Conservation (phyloP, 2,329 filamentous ascomycete species). For the Mycogone perniciosa region DNA sequence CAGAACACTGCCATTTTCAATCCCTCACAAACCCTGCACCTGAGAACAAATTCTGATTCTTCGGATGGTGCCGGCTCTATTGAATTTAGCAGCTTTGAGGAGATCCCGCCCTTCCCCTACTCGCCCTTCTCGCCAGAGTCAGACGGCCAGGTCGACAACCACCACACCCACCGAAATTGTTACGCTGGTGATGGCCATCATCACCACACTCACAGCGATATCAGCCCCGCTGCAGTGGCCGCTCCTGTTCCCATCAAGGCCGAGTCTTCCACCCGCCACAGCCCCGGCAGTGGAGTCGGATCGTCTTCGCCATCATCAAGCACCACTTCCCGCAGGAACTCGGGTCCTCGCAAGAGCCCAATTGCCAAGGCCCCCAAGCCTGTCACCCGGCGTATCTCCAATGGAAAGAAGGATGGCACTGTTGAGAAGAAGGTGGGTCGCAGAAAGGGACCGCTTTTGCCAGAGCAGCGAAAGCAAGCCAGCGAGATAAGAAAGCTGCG, state of each 20-base stretch:
- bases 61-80: conserved; percentile 63
- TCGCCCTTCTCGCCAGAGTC: conserved; percentile 80
- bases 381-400: conserved; percentile 71
- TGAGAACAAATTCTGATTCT: conserved; percentile 80
- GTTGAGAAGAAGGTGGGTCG: conserved; percentile 89
- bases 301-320: conserved; percentile 56
- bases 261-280: conserved; percentile 42
- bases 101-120: conserved; percentile 63
- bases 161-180: conserved; percentile 53
- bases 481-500: conserved; percentile 94
- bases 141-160: conserved; percentile 61
- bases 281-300: conserved; percentile 55
- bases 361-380: conserved; percentile 76
- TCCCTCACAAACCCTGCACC: conserved; percentile 81
- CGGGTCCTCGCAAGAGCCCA: conserved; percentile 67
- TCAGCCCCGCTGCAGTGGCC: conserved; percentile 63
- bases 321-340: conserved; percentile 56
- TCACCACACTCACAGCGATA: conserved; percentile 43
- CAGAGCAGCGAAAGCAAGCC: conserved; percentile 92
- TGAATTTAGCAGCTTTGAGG: conserved; percentile 74
- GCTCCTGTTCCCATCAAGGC: conserved; percentile 65
- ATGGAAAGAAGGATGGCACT: conserved; percentile 70
- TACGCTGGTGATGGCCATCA: conserved; percentile 51
- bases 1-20: conserved; percentile 75
- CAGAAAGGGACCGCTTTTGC: conserved; percentile 80